phyloP scores from a whole-genome alignment of 2,329 filamentous ascomycete genomes.

The Claviceps pusilla region DNA sequence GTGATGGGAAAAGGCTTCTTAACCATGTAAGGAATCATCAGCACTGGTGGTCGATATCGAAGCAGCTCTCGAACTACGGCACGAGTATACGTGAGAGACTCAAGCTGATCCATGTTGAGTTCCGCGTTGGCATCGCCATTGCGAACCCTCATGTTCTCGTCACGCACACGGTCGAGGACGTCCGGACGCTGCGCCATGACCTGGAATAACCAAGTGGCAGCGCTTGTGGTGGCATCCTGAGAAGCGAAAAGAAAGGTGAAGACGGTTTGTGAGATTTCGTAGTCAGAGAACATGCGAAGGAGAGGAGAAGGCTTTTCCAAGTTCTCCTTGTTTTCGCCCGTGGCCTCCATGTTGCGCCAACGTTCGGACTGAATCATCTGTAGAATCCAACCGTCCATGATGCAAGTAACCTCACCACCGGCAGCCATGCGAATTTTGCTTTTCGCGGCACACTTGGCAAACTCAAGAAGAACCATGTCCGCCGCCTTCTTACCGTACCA shows the following conservation, averaged over 20 bases:
- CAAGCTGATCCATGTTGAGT: slow-evolving; percentile 71
- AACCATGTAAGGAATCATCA: slow-evolving; percentile 89
- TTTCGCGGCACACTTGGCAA: slow-evolving; percentile 82
- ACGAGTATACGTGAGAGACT: slow-evolving; percentile 77
- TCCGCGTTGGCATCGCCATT: slow-evolving; percentile 57
- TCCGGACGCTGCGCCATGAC: slow-evolving; percentile 88
- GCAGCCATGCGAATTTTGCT: slow-evolving; percentile 83
- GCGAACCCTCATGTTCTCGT: slow-evolving; percentile 70
- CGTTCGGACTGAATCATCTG: slow-evolving; percentile 71
- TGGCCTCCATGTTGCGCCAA: slow-evolving; percentile 65
- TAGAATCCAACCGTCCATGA: slow-evolving; percentile 90
- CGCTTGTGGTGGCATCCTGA: slow-evolving; percentile 90
- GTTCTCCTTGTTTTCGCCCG: slow-evolving; percentile 51
- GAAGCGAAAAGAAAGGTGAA: slow-evolving; percentile 97
- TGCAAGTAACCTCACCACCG: slow-evolving; percentile 74
- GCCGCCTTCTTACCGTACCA: slow-evolving; percentile 96
- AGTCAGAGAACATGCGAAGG: slow-evolving; percentile 75
- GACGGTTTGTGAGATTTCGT: slow-evolving; percentile 81
- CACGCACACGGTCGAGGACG: slow-evolving; percentile 72
- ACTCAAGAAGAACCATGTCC: slow-evolving; percentile 81
- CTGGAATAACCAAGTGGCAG: slow-evolving; percentile 91
- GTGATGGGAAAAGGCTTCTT: slow-evolving; percentile 94
- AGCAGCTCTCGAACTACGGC: slow-evolving; percentile 84
- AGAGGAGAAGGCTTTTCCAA: slow-evolving; percentile 70
- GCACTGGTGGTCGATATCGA: slow-evolving; percentile 85